Evolutionary conservation across 768 basidiomycete genomes (phyloP), one percentile per base, ranked within the genome.

Genomic region (Lentinus tigrinus): DNA sequence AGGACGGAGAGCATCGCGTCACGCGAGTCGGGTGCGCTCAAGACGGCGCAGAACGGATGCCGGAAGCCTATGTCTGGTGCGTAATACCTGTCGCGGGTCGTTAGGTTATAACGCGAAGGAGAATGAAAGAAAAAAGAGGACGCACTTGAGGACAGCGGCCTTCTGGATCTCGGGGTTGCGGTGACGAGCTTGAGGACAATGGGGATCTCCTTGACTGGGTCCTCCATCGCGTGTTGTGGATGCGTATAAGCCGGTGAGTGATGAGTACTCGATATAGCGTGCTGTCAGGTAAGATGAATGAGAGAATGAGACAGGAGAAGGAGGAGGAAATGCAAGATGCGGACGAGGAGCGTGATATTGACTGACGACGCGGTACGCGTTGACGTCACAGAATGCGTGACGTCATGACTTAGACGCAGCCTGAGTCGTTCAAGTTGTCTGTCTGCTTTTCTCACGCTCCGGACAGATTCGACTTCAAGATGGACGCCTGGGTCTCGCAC

Each of bases 401-500:
- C n/a, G n/a, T n/a, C n/a, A n/a, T n/a, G n/a, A n/a, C n/a, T n/a
- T n/a, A n/a, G n/a, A n/a, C n/a, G n/a, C n/a, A n/a, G n/a, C n/a
- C n/a, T n/a, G n/a, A n/a, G n/a, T 75, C 11, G 16, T 43, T 17
- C 23, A 13, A 50, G n/a, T 7, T 23, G 21, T 13, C 37, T 24
- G 28, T 39, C 43, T 21, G 24, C 4, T 26, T 27, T n/a, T 23
- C 39, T 36, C 17, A 42, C 11, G 43, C 27, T n/a, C n/a, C 34
- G 19, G 28, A 39, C 42, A 88, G 85, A 3, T 88, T 89, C 58
- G 66, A 67, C 5, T 62, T 89, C 31, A 65, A 63, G 4, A 71
- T 88, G 67, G 71, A 79, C 58, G 86, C 85, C 51, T 79, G 77
- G 60, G 85, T 86, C 27, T 75, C 81, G 21, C 88, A 91, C 65